These are phyloP conservation scores for Polychytrium aggregatum DNA, from an alignment of 192 early-diverging fungal species.

Conservation along the genomic window DNA sequence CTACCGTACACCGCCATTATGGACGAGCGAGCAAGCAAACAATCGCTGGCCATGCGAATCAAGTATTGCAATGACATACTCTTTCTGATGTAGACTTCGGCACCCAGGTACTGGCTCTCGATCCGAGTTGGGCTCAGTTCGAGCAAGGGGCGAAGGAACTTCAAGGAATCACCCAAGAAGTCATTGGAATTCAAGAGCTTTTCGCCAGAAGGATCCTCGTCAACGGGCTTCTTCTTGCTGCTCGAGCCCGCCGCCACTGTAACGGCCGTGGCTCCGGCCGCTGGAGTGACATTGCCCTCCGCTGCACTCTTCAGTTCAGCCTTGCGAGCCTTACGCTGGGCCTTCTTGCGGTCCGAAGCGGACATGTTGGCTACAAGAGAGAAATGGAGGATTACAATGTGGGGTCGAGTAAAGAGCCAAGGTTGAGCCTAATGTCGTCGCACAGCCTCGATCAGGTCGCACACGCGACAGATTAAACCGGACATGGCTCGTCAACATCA, in stretches of 20 bases:
- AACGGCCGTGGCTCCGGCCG: conserved; percentile 28
- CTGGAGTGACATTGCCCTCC: conserved; percentile 41
- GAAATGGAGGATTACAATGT: too few species aligned
- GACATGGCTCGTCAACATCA: neutral
- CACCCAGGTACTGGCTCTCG: conserved; percentile 52
- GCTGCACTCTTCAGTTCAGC: conserved; percentile 52
- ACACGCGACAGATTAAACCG: neutral
- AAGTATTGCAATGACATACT: conserved; percentile 17
- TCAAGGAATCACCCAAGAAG: conserved; percentile 62
- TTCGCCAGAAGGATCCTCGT: conserved; percentile 63
- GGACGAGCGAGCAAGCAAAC: neutral
- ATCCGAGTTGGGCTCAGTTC: conserved; percentile 37
- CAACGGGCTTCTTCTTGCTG: conserved; percentile 38
- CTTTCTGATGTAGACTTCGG: conserved; percentile 57
- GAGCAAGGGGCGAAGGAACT: conserved; percentile 64
- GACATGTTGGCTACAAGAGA: conserved; percentile 51
- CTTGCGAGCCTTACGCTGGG: conserved; percentile 62
- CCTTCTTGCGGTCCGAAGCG: conserved; percentile 67
- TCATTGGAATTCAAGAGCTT: conserved; percentile 52
- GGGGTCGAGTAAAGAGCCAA: too few species aligned
- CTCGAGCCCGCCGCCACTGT: conserved; percentile 5
- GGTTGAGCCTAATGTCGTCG: too few species aligned
- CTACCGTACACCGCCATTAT: neutral
- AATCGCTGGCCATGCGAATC: neutral
- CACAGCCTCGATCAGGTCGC: too few species aligned